These are phyloP conservation scores for Rhodotorula babjevae DNA, from an alignment of 768 basidiomycete species.

Conservation along the genomic window DNA sequence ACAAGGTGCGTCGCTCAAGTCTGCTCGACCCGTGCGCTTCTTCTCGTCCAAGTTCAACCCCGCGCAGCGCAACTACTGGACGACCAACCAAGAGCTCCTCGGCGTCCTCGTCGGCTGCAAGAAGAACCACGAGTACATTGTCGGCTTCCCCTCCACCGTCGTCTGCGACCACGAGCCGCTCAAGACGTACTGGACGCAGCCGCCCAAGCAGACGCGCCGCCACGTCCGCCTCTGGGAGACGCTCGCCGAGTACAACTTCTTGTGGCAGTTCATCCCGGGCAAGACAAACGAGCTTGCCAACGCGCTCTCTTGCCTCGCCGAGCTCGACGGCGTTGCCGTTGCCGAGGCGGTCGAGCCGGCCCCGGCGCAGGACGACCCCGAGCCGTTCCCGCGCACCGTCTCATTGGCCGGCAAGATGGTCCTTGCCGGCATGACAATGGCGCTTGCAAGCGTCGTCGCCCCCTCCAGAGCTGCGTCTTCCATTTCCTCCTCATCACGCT, in stretches of 20 bases:
- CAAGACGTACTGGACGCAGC: not conserved
- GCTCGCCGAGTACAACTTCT: not conserved
- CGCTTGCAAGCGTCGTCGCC: not conserved
- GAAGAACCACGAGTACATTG: not conserved
- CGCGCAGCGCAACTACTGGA: constrained; percentile 17
- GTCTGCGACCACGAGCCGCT: not conserved
- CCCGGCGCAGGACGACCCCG: too few relatives aligned
- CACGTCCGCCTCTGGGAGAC: constrained; percentile 11
- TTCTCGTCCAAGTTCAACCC: constrained; percentile 21
- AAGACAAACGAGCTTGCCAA: not conserved
- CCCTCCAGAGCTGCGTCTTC: not conserved
- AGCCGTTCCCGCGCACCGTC: too few relatives aligned
- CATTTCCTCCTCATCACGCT: not conserved
- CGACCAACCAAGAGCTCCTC: constrained; percentile 1
- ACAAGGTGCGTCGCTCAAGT: not conserved
- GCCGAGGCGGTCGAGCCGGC: not conserved
- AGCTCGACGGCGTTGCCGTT: not conserved
- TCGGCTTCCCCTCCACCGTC: not conserved
- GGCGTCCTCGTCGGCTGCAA: not conserved
- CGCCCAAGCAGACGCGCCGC: not conserved
- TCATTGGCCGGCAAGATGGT: not conserved
- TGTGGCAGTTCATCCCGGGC: not conserved
- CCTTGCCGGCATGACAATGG: not conserved
- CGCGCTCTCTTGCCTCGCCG: not conserved
- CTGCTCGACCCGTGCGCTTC: constrained; percentile 15